Evolutionary conservation across 257 asterid genomes (phyloP), one percentile per base, ranked within the genome.

Genomic region (Jasminum sambac): DNA sequence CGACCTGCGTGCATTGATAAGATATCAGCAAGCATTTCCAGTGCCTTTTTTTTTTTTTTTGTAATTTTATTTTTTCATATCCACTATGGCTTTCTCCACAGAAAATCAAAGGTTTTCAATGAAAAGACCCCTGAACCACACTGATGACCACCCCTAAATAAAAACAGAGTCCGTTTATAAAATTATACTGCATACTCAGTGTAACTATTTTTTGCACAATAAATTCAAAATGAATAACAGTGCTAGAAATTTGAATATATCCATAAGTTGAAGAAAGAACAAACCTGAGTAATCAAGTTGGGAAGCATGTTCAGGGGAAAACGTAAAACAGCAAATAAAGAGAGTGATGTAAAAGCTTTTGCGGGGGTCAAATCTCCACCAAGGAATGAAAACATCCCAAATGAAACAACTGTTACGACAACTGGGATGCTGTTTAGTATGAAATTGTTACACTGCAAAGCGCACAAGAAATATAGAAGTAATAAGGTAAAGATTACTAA

Each of bases 311-410:
- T 85, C 48, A 90, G 83, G 14, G 98, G 98, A 66, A 58, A 74
- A 34, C 96, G 82, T 74, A 92, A 87, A 68, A 92, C 87, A 12
- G 94, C 65, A 81, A 92, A 92, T 68, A 92, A 84, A 59, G 98
- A 87, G 77, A 92, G 89, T 48, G 96, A 86, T 8, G 98, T 88
- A 80, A 92, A 92, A 67, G 98, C 98, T 72, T 91, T 83, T 72
- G 98, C 84, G 60, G 98, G 96, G 68, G 98, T 89, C 82, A 88
- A 77, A 76, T 89, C 90, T 73, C 96, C 96, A 65, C 96, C 98
- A 55, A 89, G 75, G 74, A 92, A 71, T 62, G 96, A 85, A 86
- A 89, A 89, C 74, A 63, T 50, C 79, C 96, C 96, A 79, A 92
- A 92, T 55, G 98, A 89, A 74, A 86, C 77, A 67, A 89, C 88